Evolutionary conservation across 2,329 filamentous ascomycete species (phyloP).

Genomic region (Macrophomina pseudophaseolina): DNA sequence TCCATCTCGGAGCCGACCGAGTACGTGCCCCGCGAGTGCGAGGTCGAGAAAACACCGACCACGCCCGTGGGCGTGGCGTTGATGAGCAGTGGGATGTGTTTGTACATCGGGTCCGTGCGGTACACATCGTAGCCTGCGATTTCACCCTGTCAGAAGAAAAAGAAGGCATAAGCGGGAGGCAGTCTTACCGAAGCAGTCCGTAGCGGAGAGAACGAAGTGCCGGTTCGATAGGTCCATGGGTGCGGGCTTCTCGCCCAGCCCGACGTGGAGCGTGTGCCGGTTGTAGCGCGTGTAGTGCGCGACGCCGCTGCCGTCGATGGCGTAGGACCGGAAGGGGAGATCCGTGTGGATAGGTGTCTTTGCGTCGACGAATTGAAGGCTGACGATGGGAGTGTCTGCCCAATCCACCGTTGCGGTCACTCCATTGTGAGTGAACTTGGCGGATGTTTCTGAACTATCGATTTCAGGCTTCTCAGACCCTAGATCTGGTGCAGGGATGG

Average conservation of each 20-base stretch:
- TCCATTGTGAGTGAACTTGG: conserved; percentile 54
- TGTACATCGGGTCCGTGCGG: conserved; percentile 74
- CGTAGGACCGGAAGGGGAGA: conserved; percentile 69
- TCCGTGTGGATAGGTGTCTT: conserved; percentile 65
- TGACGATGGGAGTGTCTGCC: conserved; percentile 61
- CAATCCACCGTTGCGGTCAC: conserved; percentile 65
- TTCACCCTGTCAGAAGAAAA: conserved; percentile 33
- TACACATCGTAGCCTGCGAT: conserved; percentile 67
- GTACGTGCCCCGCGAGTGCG: conserved; percentile 68
- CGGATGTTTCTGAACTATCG: conserved; percentile 40
- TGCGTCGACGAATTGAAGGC: conserved; percentile 56
- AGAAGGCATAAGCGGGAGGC: too few species aligned
- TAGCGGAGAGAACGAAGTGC: conserved; percentile 69
- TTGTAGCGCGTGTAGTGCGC: conserved; percentile 70
- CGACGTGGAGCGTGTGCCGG: conserved; percentile 67
- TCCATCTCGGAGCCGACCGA: conserved; percentile 75
- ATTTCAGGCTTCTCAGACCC: conserved; percentile 37
- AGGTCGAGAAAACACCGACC: conserved; percentile 71
- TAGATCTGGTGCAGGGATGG: conserved; percentile 49
- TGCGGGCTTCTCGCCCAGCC: conserved; percentile 73
- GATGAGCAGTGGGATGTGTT: conserved; percentile 75
- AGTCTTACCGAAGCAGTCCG: conserved; percentile 63
- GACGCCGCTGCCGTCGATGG: conserved; percentile 64
- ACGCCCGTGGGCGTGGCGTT: conserved; percentile 69
- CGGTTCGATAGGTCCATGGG: conserved; percentile 74